Percentiles rank a stretch among this genome's conserved stretches.
Conservation (phyloP, 2,329 filamentous ascomycete genomes). For the Clarireedia sp. region DNA sequence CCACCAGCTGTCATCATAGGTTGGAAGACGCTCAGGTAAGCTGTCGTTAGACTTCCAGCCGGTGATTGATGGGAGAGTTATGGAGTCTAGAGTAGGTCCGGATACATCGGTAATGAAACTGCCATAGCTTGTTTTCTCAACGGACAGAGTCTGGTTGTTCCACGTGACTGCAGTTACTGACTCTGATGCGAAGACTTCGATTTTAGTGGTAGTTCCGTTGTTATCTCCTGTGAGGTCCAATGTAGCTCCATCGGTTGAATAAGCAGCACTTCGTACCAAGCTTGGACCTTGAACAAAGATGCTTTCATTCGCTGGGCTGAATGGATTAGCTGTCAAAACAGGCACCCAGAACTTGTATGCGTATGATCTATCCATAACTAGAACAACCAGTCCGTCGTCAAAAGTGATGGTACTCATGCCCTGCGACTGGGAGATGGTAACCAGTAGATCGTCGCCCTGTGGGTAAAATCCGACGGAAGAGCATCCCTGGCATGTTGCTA, state of each 20-base stretch:
- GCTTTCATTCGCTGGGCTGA: conserved; percentile 22
- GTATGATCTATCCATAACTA: conserved; percentile 44
- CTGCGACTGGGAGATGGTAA: conserved; percentile 41
- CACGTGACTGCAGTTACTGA: conserved; percentile 39
- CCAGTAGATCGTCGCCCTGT: conserved; percentile 34
- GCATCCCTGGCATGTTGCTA: conserved; percentile 35
- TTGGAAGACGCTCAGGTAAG: conserved; percentile 33
- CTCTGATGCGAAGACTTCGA: conserved; percentile 42
- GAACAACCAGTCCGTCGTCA: conserved; percentile 39
- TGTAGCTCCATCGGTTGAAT: conserved; percentile 27
- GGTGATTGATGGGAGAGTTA: conserved; percentile 16
- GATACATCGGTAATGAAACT: conserved; percentile 26
- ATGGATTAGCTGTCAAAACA: conserved; percentile 36
- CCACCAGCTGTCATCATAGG: conserved; percentile 33
- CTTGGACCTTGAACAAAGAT: conserved; percentile 46
- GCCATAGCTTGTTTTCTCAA: conserved; percentile 35
- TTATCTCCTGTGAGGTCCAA: conserved; percentile 40
- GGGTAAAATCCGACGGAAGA: conserved; percentile 36
- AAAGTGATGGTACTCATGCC: conserved; percentile 42
- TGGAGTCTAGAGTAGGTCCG: conserved; percentile 8
- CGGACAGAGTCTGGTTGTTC: conserved; percentile 37
- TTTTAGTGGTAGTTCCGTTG: conserved; percentile 30
- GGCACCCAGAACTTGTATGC: conserved; percentile 53
- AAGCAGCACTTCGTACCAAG: conserved; percentile 38
- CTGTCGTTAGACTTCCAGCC: conserved; percentile 35